Evolutionary conservation across 148 eudicot genomes (phyloP).

Genomic region (Rhododendron vialii): DNA sequence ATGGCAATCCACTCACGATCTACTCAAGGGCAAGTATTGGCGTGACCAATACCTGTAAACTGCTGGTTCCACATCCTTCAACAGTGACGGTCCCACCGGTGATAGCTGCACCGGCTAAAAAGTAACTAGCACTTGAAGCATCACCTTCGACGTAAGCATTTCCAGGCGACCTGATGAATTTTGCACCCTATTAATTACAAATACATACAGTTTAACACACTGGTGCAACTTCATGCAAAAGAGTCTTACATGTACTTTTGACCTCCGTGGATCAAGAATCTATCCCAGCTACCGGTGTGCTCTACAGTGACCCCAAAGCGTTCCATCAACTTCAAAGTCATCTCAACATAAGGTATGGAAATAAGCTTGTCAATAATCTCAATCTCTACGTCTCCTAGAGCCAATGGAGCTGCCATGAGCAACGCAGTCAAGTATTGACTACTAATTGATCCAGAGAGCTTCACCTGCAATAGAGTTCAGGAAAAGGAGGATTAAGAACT

Average conservation of each 20-base stretch:
- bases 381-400: slow-evolving; percentile 86
- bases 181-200: neutral
- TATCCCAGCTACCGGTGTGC: slow-evolving; percentile 71
- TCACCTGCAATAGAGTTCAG: slow-evolving; percentile 54
- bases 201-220: neutral
- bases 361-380: slow-evolving; percentile 38
- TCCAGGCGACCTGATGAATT: slow-evolving; percentile 76
- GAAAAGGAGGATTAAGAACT: neutral
- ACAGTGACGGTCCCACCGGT: slow-evolving; percentile 97
- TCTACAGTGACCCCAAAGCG: slow-evolving; percentile 85
- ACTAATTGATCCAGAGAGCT: slow-evolving; percentile 94
- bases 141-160: slow-evolving; percentile 95
- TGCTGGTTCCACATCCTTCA: slow-evolving; percentile 96
- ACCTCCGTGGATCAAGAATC: slow-evolving; percentile 78
- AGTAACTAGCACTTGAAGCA: slow-evolving; percentile 99
- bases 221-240: neutral
- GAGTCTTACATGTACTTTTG: slow-evolving; percentile 86
- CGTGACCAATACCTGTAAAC: slow-evolving; percentile 63
- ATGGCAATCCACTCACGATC: neutral
- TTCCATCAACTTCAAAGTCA: slow-evolving; percentile 95
- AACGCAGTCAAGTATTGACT: slow-evolving; percentile 97
- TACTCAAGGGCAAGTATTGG: neutral
- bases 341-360: slow-evolving; percentile 70
- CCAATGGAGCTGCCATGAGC: slow-evolving; percentile 94
- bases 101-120: slow-evolving; percentile 93